Percentiles rank a stretch among this genome's conserved stretches.
Conservation (phyloP, 371 early-diverging fungal species). For the Mucor piriformis region DNA sequence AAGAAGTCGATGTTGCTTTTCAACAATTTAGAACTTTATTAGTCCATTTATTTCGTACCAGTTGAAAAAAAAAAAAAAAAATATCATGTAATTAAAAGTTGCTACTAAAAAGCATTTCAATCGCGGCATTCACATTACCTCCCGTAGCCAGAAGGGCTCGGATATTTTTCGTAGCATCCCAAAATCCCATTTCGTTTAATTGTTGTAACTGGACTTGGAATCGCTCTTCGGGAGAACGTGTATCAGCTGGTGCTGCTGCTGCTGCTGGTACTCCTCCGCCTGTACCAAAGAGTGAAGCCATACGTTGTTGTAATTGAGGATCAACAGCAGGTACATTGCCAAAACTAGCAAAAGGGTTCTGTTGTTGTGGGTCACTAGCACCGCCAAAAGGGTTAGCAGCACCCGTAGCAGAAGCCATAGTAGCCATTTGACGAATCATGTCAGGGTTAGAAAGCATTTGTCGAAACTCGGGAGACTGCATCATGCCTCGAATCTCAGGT, state of each 20-base stretch:
- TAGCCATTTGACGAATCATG: constrained; percentile 75
- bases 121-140: constrained; percentile 93
- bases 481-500: constrained; percentile 83
- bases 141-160: constrained; percentile 82
- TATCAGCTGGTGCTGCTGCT: constrained; percentile 39
- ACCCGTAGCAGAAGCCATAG: constrained; percentile 64
- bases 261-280: constrained; percentile 17
- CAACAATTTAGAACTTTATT: constrained; percentile 44
- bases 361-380: constrained; percentile 20
- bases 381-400: constrained; percentile 46
- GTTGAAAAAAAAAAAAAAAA: constrained; percentile 24
- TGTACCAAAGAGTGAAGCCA: constrained; percentile 44
- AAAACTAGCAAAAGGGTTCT: constrained; percentile 72
- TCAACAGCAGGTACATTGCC: constrained; percentile 50
- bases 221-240: constrained; percentile 85
- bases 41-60: constrained; percentile 43
- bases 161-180: constrained; percentile 87
- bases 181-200: constrained; percentile 97
- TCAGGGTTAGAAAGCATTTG: constrained; percentile 88
- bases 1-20: constrained; percentile 42
- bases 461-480: constrained; percentile 81
- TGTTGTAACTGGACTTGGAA: constrained; percentile 90
- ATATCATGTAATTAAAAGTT: constrained; percentile 17
- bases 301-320: constrained; percentile 53
- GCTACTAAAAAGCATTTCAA: constrained; percentile 78